A percentile compares a stretch with the other conserved stretches of the same genome.
Evolutionary conservation across 2,329 filamentous ascomycete genomes (phyloP).

Genomic region (Plectosphaerella cucumerina): DNA sequence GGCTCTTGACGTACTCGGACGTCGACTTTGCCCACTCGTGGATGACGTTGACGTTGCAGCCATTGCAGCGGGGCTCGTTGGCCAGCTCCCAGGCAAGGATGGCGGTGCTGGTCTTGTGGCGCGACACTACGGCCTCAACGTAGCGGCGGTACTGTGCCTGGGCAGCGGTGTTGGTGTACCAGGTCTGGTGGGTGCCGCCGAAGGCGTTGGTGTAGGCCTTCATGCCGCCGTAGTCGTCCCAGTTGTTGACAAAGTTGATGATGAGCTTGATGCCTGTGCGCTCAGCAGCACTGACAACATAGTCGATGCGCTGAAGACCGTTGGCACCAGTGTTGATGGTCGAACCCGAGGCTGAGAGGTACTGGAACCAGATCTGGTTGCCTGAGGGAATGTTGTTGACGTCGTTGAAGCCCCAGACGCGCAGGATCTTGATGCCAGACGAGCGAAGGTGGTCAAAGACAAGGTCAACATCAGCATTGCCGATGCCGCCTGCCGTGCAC

Average conservation of each 20-base stretch:
- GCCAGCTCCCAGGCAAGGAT: slow-evolving; percentile 53
- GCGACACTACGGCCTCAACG: slow-evolving; percentile 41
- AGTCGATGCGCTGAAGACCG: slow-evolving; percentile 58
- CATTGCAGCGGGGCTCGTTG: slow-evolving; percentile 56
- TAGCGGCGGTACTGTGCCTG: slow-evolving; percentile 53
- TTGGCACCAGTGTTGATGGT: slow-evolving; percentile 59
- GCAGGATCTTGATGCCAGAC: slow-evolving; percentile 51
- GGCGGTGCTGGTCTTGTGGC: slow-evolving; percentile 41
- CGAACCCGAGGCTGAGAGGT: slow-evolving; percentile 40
- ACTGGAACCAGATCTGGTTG: slow-evolving; percentile 44
- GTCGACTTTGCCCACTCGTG: slow-evolving; percentile 56
- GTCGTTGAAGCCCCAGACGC: slow-evolving; percentile 61
- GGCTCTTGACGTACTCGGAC: slow-evolving; percentile 58
- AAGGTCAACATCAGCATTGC: slow-evolving; percentile 52
- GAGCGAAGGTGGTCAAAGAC: slow-evolving; percentile 41
- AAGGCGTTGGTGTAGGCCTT: slow-evolving; percentile 55
- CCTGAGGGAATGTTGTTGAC: slow-evolving; percentile 34
- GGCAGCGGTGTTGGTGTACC: slow-evolving; percentile 51
- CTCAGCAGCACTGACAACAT: slow-evolving; percentile 57
- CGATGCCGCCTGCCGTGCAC: slow-evolving; percentile 45
- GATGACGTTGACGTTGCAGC: slow-evolving; percentile 54
- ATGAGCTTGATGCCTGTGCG: slow-evolving; percentile 58
- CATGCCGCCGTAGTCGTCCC: slow-evolving; percentile 64
- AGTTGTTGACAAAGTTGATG: slow-evolving; percentile 65
- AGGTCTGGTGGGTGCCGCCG: slow-evolving; percentile 47